Conservation (phyloP, 1,284 basidiomycete genomes). For the Tilletiaria anomala region DNA sequence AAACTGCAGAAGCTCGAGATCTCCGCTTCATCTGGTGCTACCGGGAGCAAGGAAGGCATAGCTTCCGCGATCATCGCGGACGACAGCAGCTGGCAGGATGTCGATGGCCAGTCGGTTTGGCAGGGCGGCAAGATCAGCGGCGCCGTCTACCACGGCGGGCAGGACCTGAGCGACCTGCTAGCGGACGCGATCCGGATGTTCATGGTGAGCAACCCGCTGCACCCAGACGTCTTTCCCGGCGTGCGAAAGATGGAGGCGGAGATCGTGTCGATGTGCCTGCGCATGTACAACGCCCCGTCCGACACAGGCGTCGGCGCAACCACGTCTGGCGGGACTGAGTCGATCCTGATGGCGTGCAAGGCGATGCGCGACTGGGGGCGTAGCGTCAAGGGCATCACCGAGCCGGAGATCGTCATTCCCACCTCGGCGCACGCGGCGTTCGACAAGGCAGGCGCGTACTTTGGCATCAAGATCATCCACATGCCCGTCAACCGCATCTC, state of each 20-base stretch:
- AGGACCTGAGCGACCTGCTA: constrained; percentile 46
- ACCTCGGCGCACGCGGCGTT: constrained; percentile 85
- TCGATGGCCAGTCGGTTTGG: constrained; percentile 29
- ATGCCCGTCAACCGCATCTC: constrained; percentile 72
- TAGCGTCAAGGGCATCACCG: constrained; percentile 66
- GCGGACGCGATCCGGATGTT: constrained; percentile 41
- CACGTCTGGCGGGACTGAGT: constrained; percentile 90
- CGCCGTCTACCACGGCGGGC: constrained; percentile 39
- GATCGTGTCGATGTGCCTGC: constrained; percentile 79
- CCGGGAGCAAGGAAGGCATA: constrained; percentile 5
- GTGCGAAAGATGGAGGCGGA: constrained; percentile 96
- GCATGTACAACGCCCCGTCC: constrained; percentile 58
- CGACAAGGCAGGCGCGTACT: constrained; percentile 77
- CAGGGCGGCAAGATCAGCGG: constrained; percentile 35
- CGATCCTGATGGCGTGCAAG: constrained; percentile 85
- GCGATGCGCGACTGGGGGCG: constrained; percentile 85
- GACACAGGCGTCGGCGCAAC: constrained; percentile 67
- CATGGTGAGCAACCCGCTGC: constrained; percentile 69
- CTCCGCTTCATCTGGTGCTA: no score
- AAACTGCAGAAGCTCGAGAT: constrained; percentile 27
- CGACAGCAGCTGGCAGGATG: constrained; percentile 7
- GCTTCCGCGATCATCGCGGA: not conserved
- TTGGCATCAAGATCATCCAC: constrained; percentile 78
- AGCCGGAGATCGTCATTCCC: constrained; percentile 86
- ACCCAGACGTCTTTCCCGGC: constrained; percentile 88